Base-by-base conservation (phyloP, 257 asterid species). In the Oldenlandia corymbosa region DNA sequence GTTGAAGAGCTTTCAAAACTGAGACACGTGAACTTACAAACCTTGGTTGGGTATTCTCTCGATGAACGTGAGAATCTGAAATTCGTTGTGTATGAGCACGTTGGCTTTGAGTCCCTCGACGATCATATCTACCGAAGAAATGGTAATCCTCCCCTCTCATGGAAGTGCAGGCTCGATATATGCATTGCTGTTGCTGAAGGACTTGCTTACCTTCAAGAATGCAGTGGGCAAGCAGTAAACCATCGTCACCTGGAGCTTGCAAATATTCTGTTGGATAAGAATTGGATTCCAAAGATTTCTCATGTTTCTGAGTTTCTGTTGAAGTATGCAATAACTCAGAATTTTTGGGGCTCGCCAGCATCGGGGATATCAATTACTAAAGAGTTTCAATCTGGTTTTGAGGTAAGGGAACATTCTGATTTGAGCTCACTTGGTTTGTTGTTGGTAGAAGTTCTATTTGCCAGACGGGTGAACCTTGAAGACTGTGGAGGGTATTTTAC, bases 101-200 rank as follows among this genome's bases (percentile, higher is more conserved):
- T 45, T 28, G 50, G 39, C 39, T 46, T 21, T 20, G 42, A 46
- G 8, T 10, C 66, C 34, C 54, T 61, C 26, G 24, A 43, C 1
- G 1, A 5, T 61, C 26, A 43, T 61, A 26, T 41, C 54, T 61
- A 61, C 14, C 18, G 55, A 5, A 18, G 32, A 5, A 10, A 21
- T 24, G 26, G 16, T 5, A 26, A 16, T 21, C 1, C 16, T 13
- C 52, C 27, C 26, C 66, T 43, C 37, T 42, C 56, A 17, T 62
- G 66, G 60, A 24, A 49, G 37, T 20, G n/a, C 21, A 64, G 68
- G 37, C 60, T 64, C 6, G 23, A 36, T 9, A 1, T 31, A 30
- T 63, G 68, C 68, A 63, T 48, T 16, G 68, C 58, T 48, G 68
- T 36, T 5, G 68, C 48, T 10, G 21, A 20, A 1, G 58, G 68